Conservation (phyloP, 495 filamentous ascomycete genomes). For the Extremus antarcticus region DNA sequence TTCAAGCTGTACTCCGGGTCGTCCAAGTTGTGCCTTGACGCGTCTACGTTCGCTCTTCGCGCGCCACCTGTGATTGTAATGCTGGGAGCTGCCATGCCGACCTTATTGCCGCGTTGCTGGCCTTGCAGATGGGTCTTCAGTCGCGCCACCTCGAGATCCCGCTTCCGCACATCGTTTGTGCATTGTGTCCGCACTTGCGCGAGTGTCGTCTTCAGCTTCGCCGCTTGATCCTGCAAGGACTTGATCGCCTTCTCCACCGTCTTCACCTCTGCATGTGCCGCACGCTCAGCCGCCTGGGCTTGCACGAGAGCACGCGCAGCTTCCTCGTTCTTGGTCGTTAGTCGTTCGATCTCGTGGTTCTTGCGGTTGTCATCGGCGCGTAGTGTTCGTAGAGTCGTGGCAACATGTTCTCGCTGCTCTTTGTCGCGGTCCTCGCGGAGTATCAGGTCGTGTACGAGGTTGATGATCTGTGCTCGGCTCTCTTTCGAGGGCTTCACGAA, state of each 20-base stretch:
- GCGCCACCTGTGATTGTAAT: conserved; percentile 41
- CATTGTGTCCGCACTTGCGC: conserved; percentile 76
- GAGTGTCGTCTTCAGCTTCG: conserved; percentile 61
- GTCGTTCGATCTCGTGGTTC: conserved; percentile 33
- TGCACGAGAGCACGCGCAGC: conserved; percentile 63
- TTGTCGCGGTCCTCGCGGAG: conserved; percentile 47
- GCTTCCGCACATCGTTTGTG: conserved; percentile 83
- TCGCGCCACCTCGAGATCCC: conserved; percentile 77
- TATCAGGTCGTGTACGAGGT: conserved; percentile 85
- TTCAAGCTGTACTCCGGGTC: conserved; percentile 61
- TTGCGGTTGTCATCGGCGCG: conserved; percentile 45
- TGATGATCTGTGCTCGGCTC: conserved; percentile 79
- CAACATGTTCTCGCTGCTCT: conserved; percentile 73
- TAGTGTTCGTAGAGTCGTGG: conserved; percentile 64
- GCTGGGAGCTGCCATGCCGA: conserved; percentile 37
- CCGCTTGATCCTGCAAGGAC: conserved; percentile 67
- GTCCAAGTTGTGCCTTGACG: conserved; percentile 39
- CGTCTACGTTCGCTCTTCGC: conserved; percentile 13
- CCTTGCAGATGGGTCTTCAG: conserved; percentile 72
- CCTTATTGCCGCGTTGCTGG: conserved; percentile 36
- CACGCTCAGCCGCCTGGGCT: conserved; percentile 60
- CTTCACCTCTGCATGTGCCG: conserved; percentile 55
- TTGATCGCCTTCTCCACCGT: conserved; percentile 59
- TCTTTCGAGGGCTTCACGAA: conserved; percentile 58
- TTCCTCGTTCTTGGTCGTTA: conserved; percentile 62